Evolutionary conservation across 139 green algal genomes (phyloP), one percentile per base, ranked within the genome.

Genomic region (Chlamydomonas sp.): DNA sequence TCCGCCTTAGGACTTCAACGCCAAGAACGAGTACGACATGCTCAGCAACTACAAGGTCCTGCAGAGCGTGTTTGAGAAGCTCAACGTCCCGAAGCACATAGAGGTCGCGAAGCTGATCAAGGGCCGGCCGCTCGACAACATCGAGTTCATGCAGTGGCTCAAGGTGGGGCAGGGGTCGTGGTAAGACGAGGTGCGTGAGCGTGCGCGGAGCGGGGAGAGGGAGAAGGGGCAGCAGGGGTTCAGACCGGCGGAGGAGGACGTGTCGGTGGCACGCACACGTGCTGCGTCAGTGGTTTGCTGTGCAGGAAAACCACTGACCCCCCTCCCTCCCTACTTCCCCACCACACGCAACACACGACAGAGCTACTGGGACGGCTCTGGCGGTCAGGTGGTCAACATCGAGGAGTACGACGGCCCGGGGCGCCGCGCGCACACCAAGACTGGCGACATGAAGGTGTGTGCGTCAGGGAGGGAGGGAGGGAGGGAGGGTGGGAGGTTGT

Each of bases 1-100:
- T n/a, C n/a, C n/a, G n/a, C n/a, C n/a, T n/a, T n/a, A 60, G 3
- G 93, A 98, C 73, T 98, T 96, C 84, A 94, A 97, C 71, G 92
- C 94, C n/a, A 92, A 87, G 50, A 90, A 79, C 39, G 92, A 97
- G 69, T 97, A 97, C 67, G 90, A 97, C 49, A 92, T 89, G 75
- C 89, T 98, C 36, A 84, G 87, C 70, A 99, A 98, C 75, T 98
- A 97, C 88, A 99, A 98, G 78, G 83, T 96, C 13, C 84, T 99
- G 35, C 95, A 99, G 70, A 83, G 90, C 37, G 88, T 88, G 3
- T 98, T 99, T 73, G 90, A 88, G 71, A 97, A 96, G 81, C 76
- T 91, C 1, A 84, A 85, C 16, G 83, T 98, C 16, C 76, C 71
- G 74, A 81, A 96, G 89, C 83, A 85, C 38, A 88, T 97, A 50